phyloP scores from a whole-genome alignment of 805 yeast species.

The Torulaspora indica region DNA sequence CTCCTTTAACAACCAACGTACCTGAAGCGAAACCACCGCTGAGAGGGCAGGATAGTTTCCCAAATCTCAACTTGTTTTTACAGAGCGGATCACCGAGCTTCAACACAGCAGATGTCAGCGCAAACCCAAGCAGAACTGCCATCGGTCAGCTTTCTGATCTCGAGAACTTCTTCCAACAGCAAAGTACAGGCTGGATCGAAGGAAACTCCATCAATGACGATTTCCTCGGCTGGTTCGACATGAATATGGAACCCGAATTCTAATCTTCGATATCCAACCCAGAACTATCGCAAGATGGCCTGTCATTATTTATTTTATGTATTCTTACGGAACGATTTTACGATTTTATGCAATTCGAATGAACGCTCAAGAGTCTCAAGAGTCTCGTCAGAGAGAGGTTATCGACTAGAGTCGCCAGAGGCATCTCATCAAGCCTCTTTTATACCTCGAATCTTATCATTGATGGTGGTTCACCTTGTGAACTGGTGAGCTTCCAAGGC shows the following conservation, averaged over 20 bases:
- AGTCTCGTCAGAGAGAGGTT: too few relatives aligned
- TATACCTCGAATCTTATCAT: too few relatives aligned
- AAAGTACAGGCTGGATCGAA: conserved; percentile 81
- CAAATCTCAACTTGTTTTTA: conserved; percentile 19
- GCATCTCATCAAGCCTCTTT: too few relatives aligned
- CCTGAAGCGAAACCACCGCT: not conserved
- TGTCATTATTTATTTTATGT: not conserved
- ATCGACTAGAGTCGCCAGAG: too few relatives aligned
- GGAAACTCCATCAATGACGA: conserved; percentile 65
- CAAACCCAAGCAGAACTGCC: conserved; percentile 4
- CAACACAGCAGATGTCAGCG: conserved; percentile 6
- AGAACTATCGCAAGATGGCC: too few relatives aligned
- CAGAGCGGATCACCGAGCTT: conserved; percentile 8
- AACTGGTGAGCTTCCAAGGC: too few relatives aligned
- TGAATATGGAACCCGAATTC: conserved; percentile 64
- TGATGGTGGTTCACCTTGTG: not conserved
- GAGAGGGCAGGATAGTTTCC: conserved; percentile 9
- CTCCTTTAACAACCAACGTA: conserved; percentile 5
- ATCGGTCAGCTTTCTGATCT: conserved; percentile 27
- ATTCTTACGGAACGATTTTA: not conserved
- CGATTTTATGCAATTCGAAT: not conserved
- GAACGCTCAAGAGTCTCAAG: too few relatives aligned
- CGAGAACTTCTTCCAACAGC: conserved; percentile 70
- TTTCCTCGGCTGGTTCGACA: conserved; percentile 90
- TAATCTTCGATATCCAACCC: too few relatives aligned